Conservation (phyloP, 2,329 filamentous ascomycete genomes). For the Hysterium pulicare region DNA sequence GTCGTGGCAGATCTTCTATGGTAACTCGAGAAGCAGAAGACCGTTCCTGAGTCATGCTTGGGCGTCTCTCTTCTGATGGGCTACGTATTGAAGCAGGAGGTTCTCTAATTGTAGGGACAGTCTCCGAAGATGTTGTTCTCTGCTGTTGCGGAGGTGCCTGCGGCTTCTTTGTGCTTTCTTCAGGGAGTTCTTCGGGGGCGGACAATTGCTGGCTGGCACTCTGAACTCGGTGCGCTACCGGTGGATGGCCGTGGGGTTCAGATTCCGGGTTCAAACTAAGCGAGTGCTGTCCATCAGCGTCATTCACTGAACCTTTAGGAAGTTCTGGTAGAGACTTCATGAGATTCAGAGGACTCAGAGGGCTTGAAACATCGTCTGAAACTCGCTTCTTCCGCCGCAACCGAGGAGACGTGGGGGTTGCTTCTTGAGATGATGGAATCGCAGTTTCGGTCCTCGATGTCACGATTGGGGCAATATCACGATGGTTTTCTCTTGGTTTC, state of each 20-base stretch:
- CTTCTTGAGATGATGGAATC: slow-evolving; percentile 11
- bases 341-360: background rate
- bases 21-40: slow-evolving; percentile 26
- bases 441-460: background rate
- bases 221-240: background rate
- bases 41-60: slow-evolving; percentile 26
- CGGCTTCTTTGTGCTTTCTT: slow-evolving; percentile 4
- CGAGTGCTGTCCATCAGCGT: no score
- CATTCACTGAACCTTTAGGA: background rate
- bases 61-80: slow-evolving; percentile 26
- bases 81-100: slow-evolving; percentile 24
- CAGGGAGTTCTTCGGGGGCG: background rate
- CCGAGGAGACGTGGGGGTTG: slow-evolving; percentile 1
- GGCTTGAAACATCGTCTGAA: background rate
- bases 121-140: slow-evolving; percentile 11
- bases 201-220: background rate
- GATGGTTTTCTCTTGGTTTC: slow-evolving; percentile 8
- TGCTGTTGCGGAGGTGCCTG: slow-evolving; percentile 12
- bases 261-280: background rate
- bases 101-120: slow-evolving; percentile 17
- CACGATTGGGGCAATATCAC: slow-evolving; percentile 6
- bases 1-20: slow-evolving; percentile 27
- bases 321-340: background rate
- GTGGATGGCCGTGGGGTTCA: background rate
- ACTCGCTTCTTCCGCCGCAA: background rate